A percentile compares a stretch with the other conserved stretches of the same genome.
Conservation (phyloP, 208 protist genomes). For the Tritrichomonas foetus region DNA sequence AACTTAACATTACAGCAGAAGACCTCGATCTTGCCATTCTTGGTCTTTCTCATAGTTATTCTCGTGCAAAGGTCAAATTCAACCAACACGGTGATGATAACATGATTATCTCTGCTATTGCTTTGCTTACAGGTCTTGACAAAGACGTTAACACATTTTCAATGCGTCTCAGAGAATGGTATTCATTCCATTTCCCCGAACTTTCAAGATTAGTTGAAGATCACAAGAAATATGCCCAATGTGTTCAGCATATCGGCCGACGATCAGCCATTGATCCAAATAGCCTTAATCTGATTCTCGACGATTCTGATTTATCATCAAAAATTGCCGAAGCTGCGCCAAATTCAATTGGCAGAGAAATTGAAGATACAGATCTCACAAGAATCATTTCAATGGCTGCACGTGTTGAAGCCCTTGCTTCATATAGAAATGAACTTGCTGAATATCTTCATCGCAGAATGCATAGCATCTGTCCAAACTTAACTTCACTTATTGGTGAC, state of each 20-base stretch:
- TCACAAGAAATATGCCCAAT: conserved; percentile 81
- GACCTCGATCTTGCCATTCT: conserved; percentile 91
- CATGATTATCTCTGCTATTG: conserved; percentile 96
- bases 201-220: conserved; percentile 87
- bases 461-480: conserved; percentile 93
- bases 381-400: conserved; percentile 31
- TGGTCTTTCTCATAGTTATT: conserved; percentile 94
- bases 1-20: not conserved
- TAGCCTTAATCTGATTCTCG: not conserved
- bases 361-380: conserved; percentile 72
- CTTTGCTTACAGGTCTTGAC: conserved; percentile 94
- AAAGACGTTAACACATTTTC: conserved; percentile 99
- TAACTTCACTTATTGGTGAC: conserved; percentile 73
- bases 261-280: not conserved
- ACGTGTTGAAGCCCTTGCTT: conserved; percentile 58
- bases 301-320: not conserved
- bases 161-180: conserved; percentile 80
- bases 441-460: conserved; percentile 87
- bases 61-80: conserved; percentile 96
- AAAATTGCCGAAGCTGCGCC: conserved; percentile 74
- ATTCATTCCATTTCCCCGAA: conserved; percentile 96
- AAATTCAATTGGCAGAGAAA: conserved; percentile 82
- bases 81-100: conserved; percentile 96
- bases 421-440: conserved; percentile 50
- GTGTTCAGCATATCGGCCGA: conserved; percentile 74